Base-by-base conservation (phyloP, 116 monocot genomes). In the Papilionanthe hybrid region DNA sequence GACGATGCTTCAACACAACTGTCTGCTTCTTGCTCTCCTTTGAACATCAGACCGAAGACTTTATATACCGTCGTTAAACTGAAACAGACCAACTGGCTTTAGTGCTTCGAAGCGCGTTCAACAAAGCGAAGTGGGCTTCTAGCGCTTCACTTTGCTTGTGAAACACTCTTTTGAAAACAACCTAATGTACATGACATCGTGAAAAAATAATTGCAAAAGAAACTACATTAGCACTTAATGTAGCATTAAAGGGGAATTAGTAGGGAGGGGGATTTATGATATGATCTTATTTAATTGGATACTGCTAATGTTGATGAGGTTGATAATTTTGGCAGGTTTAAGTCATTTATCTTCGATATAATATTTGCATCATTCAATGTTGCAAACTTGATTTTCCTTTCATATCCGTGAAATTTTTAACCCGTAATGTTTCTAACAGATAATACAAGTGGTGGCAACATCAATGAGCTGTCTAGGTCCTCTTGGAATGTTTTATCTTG, bases 401-500 rank as follows among this genome's bases (percentile, higher is more conserved):
- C 37, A 41, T 66, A 1, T 79, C 42, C 42, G 68, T 76, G 56
- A 69, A 32, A 29, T 69, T 15, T 37, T 37, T 32, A 25, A 18
- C 5, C 7, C n/a, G 43, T 11, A 27, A 44, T 75, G 75, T 27
- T 78, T 20, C 58, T 55, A 42, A 80, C 82, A 99, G 99, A 77
- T 94, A 79, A 78, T 99, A 55, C 68, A 85, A 72, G 76, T 99
- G 81, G 93, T 93, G 50, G 89, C 90, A 63, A 77, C 78, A 72
- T 93, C 95, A 30, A 93, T 99, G 91, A 82, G 56, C 25, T 72
- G 55, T 80, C 79, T 95, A 83, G 85, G 85, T 15, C 72, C 82
- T 58, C 81, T 42, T 47, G 94, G 89, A 53, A 87, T 95, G 93
- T 93, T 99, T 84, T 95, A 93, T 80, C 94, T 99, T 86, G 93